phyloP scores from a whole-genome alignment of 2,329 filamentous ascomycete species.

The Beauveria sp. region DNA sequence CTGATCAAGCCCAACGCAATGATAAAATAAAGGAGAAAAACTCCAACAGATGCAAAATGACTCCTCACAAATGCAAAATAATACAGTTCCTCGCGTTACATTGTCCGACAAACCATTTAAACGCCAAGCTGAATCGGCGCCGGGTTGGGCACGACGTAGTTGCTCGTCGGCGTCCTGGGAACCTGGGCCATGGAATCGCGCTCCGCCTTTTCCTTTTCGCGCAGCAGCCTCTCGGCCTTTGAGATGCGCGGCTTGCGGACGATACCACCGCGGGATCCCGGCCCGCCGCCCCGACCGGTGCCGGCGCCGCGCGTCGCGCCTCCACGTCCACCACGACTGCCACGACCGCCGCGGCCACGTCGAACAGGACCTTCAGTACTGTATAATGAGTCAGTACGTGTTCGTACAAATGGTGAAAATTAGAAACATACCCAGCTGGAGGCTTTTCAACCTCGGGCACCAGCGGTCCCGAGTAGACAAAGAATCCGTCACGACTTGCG shows the following conservation, averaged over 20 bases:
- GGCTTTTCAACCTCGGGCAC: slow-evolving; percentile 80
- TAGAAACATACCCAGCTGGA: slow-evolving; percentile 37
- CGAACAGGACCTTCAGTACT: slow-evolving; percentile 69
- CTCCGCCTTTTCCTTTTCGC: slow-evolving; percentile 50
- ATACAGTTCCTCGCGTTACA: not conserved
- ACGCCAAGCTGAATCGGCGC: slow-evolving; percentile 7
- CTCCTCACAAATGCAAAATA: slow-evolving; percentile 10
- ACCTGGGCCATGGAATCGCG: slow-evolving; percentile 47
- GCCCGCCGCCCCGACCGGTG: slow-evolving; percentile 42
- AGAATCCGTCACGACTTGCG: slow-evolving; percentile 92
- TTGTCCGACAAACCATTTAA: not conserved
- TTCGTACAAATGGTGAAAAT: not conserved
- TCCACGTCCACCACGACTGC: slow-evolving; percentile 49
- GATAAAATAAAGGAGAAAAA: not conserved
- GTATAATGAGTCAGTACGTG: slow-evolving; percentile 26
- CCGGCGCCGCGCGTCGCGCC: slow-evolving; percentile 47
- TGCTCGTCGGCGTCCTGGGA: slow-evolving; percentile 29
- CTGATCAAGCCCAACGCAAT: not conserved
- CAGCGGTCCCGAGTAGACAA: slow-evolving; percentile 91
- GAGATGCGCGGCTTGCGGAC: slow-evolving; percentile 77
- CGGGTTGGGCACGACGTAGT: slow-evolving; percentile 24
- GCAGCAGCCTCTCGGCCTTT: slow-evolving; percentile 54
- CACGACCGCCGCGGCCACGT: slow-evolving; percentile 50
- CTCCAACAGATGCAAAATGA: not conserved
- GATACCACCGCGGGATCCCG: slow-evolving; percentile 69